These are phyloP conservation scores for Hemerocallis citrina DNA, from an alignment of 106 monocot genomes.

Conservation along the genomic window DNA sequence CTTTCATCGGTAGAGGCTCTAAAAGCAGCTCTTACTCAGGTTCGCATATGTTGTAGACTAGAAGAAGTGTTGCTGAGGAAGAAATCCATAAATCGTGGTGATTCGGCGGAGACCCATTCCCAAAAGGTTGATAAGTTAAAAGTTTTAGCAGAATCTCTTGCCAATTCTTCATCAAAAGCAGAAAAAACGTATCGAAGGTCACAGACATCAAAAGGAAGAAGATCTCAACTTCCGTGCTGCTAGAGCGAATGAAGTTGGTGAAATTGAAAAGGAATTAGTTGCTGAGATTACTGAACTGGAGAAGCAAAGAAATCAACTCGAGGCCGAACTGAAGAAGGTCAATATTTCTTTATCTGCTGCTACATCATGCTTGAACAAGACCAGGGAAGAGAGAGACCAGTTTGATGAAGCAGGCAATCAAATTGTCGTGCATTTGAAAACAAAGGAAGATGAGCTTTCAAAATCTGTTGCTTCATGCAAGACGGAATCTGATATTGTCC, in stretches of 20 bases:
- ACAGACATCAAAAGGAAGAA: slow-evolving; percentile 91
- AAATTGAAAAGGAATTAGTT: slow-evolving; percentile 68
- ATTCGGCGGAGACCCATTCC: slow-evolving; percentile 63
- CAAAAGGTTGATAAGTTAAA: slow-evolving; percentile 95
- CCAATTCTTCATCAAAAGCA: slow-evolving; percentile 87
- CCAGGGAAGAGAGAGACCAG: slow-evolving; percentile 90
- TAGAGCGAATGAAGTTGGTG: slow-evolving; percentile 80
- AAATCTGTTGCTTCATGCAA: slow-evolving; percentile 81
- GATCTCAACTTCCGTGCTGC: slow-evolving; percentile 69
- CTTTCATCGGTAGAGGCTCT: no score
- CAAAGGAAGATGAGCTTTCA: slow-evolving; percentile 94
- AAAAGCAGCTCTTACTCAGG: slow-evolving; percentile 57
- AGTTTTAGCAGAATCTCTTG: slow-evolving; percentile 77
- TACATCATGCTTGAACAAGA: slow-evolving; percentile 65
- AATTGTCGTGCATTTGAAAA: slow-evolving; percentile 75
- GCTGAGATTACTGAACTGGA: slow-evolving; percentile 72
- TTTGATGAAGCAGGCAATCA: slow-evolving; percentile 94
- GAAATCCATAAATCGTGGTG: slow-evolving; percentile 68
- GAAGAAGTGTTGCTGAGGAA: slow-evolving; percentile 69
- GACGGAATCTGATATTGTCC: slow-evolving; percentile 68
- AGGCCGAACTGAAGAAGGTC: slow-evolving; percentile 92
- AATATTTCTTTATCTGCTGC: slow-evolving; percentile 55
- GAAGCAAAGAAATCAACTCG: slow-evolving; percentile 72
- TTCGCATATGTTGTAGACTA: slow-evolving; percentile 66
- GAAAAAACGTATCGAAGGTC: slow-evolving; percentile 84